Evolutionary conservation across 1,284 basidiomycete species (phyloP), one percentile per base, ranked within the genome.

Genomic region (Calocybe gambosa): DNA sequence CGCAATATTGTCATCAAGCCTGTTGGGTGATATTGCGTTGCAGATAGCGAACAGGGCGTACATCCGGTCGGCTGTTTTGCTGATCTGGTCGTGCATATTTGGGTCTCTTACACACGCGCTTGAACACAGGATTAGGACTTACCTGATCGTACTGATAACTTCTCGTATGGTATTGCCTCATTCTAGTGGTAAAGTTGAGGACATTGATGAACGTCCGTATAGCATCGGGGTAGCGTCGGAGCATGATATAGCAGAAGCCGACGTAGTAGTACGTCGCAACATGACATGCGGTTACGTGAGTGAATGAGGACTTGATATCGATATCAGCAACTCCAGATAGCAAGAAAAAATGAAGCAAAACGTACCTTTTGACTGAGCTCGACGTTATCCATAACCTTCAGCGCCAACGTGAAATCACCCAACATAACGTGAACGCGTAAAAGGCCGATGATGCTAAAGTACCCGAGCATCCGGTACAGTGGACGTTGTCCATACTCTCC

Each of bases 71-170:
- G 91, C 93, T 21, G 89, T 93, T 75, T 97, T 98, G 74, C 87
- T 93, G 68, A 99, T 96, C 88, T 91, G 55, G 33, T 39, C 23
- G 42, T 13, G 43, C 36, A 26, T 19, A 7, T 21, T 34, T 33
- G 13, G 29, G 6, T 31, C 9, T 26, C 9, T 26, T 26, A n/a
- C n/a, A n/a, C n/a, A n/a, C n/a, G n/a, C n/a, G n/a, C n/a, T 26
- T 26, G 25, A 26, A 26, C 25, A 26, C 5, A n/a, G n/a, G n/a
- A n/a, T n/a, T n/a, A 31, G 39, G 16, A 35, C 54, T 44, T 43
- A 86, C 89, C 73, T 95, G 93, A 60, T 97, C 94, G 61, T 96
- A 96, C 66, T 97, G 93, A 65, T 96, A 96, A 62, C 88, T 91
- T 52, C 93, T 74, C 5, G 93, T 96, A 71, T 97, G 93, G 68